Evolutionary conservation across 352 stramenopile genomes (phyloP).

Genomic region (Phytophthora pini): DNA sequence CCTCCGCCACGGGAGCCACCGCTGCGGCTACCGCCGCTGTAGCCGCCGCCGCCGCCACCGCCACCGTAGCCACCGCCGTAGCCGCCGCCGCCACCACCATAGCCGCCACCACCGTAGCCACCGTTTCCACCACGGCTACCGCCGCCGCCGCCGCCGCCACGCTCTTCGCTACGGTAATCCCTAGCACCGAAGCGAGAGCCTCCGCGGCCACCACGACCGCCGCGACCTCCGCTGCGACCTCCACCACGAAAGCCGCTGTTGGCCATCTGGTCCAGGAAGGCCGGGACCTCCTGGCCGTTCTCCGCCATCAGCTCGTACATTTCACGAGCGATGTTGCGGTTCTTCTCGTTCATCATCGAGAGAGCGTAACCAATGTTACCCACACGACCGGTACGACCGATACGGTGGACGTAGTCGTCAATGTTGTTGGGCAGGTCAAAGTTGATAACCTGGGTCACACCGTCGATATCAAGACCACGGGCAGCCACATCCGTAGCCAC

Average conservation of each 20-base stretch:
- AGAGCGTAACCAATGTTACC: slow-evolving; percentile 97
- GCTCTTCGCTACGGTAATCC: slow-evolving; percentile 88
- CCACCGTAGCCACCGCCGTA: slow-evolving; percentile 32
- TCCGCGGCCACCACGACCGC: slow-evolving; percentile 61
- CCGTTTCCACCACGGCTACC: slow-evolving; percentile 31
- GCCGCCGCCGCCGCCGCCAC: slow-evolving; percentile 48
- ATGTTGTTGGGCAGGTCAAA: slow-evolving; percentile 99
- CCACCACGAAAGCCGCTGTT: slow-evolving; percentile 78
- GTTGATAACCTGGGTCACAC: slow-evolving; percentile 98
- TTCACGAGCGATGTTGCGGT: slow-evolving; percentile 97
- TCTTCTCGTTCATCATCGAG: slow-evolving; percentile 99
- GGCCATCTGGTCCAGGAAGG: slow-evolving; percentile 96
- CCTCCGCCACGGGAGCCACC: slow-evolving; percentile 47
- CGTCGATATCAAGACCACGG: slow-evolving; percentile 98
- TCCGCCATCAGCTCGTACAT: slow-evolving; percentile 97
- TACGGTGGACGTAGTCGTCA: slow-evolving; percentile 99
- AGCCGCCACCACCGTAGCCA: slow-evolving; percentile 30
- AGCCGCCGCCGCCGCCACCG: slow-evolving; percentile 31
- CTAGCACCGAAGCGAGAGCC: slow-evolving; percentile 84
- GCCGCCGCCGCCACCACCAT: slow-evolving; percentile 38
- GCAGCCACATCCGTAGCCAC: slow-evolving; percentile 99
- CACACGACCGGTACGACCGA: slow-evolving; percentile 98
- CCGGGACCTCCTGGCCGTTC: slow-evolving; percentile 95
- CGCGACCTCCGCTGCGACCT: slow-evolving; percentile 56
- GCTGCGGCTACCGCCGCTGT: slow-evolving; percentile 37